Percentiles rank a stretch among this genome's conserved stretches.
Evolutionary conservation across 169 alveolate species (phyloP).

Genomic region (Hepatocystis sp.): DNA sequence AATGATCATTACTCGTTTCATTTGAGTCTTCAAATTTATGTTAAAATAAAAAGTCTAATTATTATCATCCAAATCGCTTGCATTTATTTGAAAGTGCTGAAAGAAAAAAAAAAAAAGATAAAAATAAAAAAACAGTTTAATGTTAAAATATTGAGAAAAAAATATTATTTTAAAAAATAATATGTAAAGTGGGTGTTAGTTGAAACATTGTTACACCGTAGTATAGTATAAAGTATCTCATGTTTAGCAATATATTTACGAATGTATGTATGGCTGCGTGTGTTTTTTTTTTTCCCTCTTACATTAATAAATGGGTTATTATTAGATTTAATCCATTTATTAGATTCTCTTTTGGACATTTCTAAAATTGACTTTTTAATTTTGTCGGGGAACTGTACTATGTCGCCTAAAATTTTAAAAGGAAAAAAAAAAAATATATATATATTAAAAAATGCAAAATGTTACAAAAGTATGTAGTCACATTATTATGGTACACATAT

Average conservation of each 20-base stretch:
- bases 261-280: too few relatives aligned
- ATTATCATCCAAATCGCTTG: slow-evolving; percentile 53
- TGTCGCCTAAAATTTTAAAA: slow-evolving; percentile 41
- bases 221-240: too few relatives aligned
- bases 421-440: slow-evolving; percentile 1
- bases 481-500: neutral
- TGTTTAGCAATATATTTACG: too few relatives aligned
- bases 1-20: too few relatives aligned
- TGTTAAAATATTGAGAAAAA: neutral
- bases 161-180: neutral
- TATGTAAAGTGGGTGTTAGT: too few relatives aligned
- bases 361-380: slow-evolving; percentile 44
- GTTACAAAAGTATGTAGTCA: neutral
- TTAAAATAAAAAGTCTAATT: slow-evolving; percentile 1
- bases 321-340: slow-evolving; percentile 62
- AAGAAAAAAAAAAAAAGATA: slow-evolving; percentile 17
- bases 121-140: slow-evolving; percentile 6
- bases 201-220: too few relatives aligned
- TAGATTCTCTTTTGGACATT: slow-evolving; percentile 31
- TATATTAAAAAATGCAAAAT: neutral
- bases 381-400: slow-evolving; percentile 57
- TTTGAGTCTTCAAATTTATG: too few relatives aligned
- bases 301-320: slow-evolving; percentile 76
- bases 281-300: slow-evolving; percentile 1
- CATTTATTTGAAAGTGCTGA: slow-evolving; percentile 50